Conservation (phyloP, 495 filamentous ascomycete genomes). For the Saxispiralis lemnorum region DNA sequence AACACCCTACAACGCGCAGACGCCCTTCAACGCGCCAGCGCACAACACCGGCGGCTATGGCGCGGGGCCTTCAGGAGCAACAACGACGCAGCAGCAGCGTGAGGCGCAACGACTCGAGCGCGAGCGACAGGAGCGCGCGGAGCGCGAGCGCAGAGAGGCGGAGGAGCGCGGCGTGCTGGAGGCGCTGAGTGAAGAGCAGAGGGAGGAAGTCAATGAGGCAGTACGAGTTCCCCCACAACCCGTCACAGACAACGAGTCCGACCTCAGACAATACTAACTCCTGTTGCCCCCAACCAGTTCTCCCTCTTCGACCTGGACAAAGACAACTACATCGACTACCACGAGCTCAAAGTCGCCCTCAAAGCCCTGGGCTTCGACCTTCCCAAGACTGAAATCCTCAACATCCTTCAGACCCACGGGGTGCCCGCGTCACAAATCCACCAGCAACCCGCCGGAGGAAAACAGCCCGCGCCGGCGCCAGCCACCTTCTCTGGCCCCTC, state of each 20-base stretch:
- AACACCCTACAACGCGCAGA: constrained; percentile 11
- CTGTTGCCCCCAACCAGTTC: constrained; percentile 42
- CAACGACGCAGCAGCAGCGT: constrained; percentile 19
- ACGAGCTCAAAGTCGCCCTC: constrained; percentile 93
- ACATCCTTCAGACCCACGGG: constrained; percentile 53
- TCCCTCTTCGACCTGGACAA: constrained; percentile 94
- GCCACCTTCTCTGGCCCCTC: constrained; percentile 23
- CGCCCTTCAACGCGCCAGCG: constrained; percentile 13
- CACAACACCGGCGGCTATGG: constrained; percentile 6
- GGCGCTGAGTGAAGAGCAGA: constrained; percentile 62
- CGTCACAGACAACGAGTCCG: too few species aligned
- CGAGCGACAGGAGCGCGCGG: constrained; percentile 23
- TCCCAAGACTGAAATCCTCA: constrained; percentile 62
- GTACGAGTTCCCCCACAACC: constrained; percentile 23
- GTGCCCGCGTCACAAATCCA: constrained; percentile 27
- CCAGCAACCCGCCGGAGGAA: constrained; percentile 1
- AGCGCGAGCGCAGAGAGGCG: constrained; percentile 24
- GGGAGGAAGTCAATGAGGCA: constrained; percentile 77
- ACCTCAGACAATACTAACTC: neutral
- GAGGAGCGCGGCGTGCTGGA: constrained; percentile 21
- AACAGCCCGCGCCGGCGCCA: constrained; percentile 21
- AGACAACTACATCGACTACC: constrained; percentile 85
- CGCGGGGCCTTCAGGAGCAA: neutral
- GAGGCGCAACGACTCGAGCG: constrained; percentile 25
- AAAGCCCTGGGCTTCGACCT: constrained; percentile 90